Evolutionary conservation across 2,329 filamentous ascomycete species (phyloP).

Genomic region (Tolypocladium pustulatum): DNA sequence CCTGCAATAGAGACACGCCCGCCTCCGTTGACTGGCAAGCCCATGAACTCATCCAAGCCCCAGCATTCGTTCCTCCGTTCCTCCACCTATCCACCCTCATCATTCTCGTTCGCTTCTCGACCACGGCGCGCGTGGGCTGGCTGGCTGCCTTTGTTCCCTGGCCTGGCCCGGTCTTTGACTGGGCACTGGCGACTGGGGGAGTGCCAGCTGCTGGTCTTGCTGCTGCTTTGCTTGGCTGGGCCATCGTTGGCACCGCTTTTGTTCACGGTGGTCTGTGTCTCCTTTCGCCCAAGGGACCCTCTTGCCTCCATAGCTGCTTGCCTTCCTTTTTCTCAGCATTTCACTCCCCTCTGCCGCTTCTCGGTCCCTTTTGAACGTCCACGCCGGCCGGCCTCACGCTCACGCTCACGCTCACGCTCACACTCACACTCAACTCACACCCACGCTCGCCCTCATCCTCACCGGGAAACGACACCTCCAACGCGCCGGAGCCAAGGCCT

Average conservation of each 20-base stretch:
- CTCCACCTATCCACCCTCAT: conserved; percentile 1
- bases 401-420: neutral
- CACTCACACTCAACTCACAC: neutral
- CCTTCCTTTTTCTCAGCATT: neutral
- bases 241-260: neutral
- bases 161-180: neutral
- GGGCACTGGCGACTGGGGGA: neutral
- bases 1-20: neutral
- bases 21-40: neutral
- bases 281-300: neutral
- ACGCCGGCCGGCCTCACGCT: neutral
- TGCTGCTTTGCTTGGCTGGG: neutral
- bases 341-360: neutral
- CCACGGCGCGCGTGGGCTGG: too few relatives aligned
- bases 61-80: conserved; percentile 3
- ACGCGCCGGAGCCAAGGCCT: neutral
- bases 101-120: neutral
- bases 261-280: neutral
- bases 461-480: neutral
- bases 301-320: neutral
- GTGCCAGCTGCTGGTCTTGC: neutral
- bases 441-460: neutral
- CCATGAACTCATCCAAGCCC: conserved; percentile 1
- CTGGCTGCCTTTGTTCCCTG: neutral
- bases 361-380: neutral